Percentiles rank a stretch among this genome's conserved stretches.
Conservation (phyloP, 768 basidiomycete species). For the Calocybe indica region DNA sequence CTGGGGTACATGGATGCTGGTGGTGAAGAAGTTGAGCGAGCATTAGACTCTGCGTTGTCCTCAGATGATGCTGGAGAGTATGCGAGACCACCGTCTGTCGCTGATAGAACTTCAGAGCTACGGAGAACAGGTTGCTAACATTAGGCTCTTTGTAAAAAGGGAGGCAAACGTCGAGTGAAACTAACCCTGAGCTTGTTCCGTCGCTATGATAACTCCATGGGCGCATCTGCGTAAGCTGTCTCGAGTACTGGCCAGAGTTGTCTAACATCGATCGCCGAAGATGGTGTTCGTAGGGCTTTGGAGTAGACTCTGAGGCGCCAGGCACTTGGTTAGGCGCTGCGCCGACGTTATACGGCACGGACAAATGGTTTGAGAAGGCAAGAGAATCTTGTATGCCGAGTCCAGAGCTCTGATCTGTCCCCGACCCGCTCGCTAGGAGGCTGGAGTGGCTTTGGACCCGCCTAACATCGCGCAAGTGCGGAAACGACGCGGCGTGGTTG, state of each 20-base stretch:
- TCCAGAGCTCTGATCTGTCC: slow-evolving; percentile 1
- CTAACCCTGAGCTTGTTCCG: slow-evolving; percentile 17
- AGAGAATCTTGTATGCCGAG: slow-evolving; percentile 3
- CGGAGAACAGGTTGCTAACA: not conserved
- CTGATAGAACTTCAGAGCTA: slow-evolving; percentile 12
- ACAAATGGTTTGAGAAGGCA: slow-evolving; percentile 1
- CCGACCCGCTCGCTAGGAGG: slow-evolving; percentile 7
- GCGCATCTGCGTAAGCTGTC: slow-evolving; percentile 10
- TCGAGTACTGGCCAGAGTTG: not conserved
- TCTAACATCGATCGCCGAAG: too few species aligned
- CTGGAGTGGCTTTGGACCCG: slow-evolving; percentile 21
- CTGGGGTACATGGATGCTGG: too few species aligned
- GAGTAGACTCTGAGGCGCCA: slow-evolving; percentile 2
- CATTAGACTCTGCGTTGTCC: slow-evolving; percentile 10
- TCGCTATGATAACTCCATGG: slow-evolving; percentile 17
- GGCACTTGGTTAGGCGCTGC: slow-evolving; percentile 7
- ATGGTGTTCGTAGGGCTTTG: too few species aligned
- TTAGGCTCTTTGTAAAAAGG: not conserved
- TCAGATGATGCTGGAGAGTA: slow-evolving; percentile 18
- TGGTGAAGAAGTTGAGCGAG: slow-evolving; percentile 7
- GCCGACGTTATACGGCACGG: slow-evolving; percentile 5
- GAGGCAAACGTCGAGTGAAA: not conserved
- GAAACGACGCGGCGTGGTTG: slow-evolving; percentile 3
- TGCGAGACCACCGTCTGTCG: slow-evolving; percentile 8
- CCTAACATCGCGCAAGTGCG: slow-evolving; percentile 13